These are phyloP conservation scores for Annulohypoxylon nitens DNA, from an alignment of 495 filamentous ascomycete genomes.

Conservation along the genomic window DNA sequence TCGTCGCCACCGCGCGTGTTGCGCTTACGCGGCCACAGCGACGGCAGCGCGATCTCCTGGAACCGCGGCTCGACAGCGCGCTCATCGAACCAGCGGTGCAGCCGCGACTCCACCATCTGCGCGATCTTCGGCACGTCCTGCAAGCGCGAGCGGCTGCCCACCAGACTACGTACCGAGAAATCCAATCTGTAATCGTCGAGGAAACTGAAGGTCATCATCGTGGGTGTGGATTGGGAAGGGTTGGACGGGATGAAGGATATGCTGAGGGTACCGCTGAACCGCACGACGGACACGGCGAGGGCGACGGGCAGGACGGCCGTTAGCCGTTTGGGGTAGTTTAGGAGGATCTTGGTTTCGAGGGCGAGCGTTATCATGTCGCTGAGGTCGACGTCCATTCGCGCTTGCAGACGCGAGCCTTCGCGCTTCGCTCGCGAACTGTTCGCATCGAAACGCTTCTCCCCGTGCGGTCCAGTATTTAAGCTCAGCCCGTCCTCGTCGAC, in stretches of 20 bases:
- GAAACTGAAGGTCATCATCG: constrained; percentile 93
- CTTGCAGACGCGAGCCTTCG: constrained; percentile 82
- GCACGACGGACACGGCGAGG: constrained; percentile 87
- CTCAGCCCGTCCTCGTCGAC: constrained; percentile 77
- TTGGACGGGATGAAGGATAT: constrained; percentile 88
- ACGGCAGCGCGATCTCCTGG: constrained; percentile 93
- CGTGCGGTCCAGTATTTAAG: constrained; percentile 51
- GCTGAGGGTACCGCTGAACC: constrained; percentile 93
- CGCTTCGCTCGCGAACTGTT: constrained; percentile 64
- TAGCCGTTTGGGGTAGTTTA: constrained; percentile 92
- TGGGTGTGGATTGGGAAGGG: constrained; percentile 67
- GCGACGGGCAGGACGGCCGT: constrained; percentile 95
- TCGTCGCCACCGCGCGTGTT: constrained; percentile 78
- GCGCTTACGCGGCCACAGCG: constrained; percentile 91
- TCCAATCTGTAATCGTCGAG: constrained; percentile 96
- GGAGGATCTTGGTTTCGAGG: constrained; percentile 89
- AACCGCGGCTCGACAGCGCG: constrained; percentile 94
- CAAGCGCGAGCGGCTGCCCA: constrained; percentile 89
- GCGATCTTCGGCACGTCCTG: constrained; percentile 99
- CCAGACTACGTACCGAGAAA: constrained; percentile 87
- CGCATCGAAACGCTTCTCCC: constrained; percentile 62
- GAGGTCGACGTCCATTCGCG: constrained; percentile 95
- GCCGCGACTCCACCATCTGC: constrained; percentile 87
- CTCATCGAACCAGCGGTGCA: constrained; percentile 98
- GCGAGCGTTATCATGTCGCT: constrained; percentile 95